Evolutionary conservation across 1,284 basidiomycete genomes (phyloP).

Genomic region (Ustilago bromivora): DNA sequence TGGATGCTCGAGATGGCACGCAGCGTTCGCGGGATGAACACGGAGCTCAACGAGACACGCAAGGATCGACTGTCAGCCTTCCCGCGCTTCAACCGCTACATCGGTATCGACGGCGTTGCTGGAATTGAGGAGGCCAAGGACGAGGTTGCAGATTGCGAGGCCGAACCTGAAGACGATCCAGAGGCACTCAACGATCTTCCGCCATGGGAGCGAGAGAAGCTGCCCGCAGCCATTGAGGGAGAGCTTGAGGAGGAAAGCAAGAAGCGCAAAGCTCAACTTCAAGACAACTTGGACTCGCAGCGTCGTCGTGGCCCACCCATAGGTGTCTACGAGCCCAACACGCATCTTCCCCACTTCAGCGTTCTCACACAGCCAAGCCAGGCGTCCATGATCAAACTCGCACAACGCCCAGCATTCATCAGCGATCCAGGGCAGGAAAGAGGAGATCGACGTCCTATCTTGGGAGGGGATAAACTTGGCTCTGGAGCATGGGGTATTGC

Average conservation of each 20-base stretch:
- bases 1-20: slow-evolving; percentile 68
- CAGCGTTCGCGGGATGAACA: slow-evolving; percentile 65
- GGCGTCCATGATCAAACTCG: slow-evolving; percentile 43
- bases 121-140: slow-evolving; percentile 24
- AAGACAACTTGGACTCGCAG: slow-evolving; percentile 27
- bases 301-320: slow-evolving; percentile 58
- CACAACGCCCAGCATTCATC: slow-evolving; percentile 41
- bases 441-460: slow-evolving; percentile 43
- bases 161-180: slow-evolving; percentile 49
- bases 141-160: slow-evolving; percentile 38
- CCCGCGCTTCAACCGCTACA: slow-evolving; percentile 47
- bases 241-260: slow-evolving; percentile 31
- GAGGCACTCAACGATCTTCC: slow-evolving; percentile 56
- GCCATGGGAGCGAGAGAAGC: slow-evolving; percentile 57
- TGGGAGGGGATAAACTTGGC: slow-evolving; percentile 53
- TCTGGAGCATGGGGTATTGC: slow-evolving; percentile 56
- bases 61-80: slow-evolving; percentile 55
- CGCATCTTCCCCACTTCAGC: slow-evolving; percentile 59
- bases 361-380: slow-evolving; percentile 55
- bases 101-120: slow-evolving; percentile 26
- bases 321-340: slow-evolving; percentile 67
- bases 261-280: slow-evolving; percentile 29
- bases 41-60: slow-evolving; percentile 61
- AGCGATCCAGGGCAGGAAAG: slow-evolving; percentile 22
- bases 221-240: slow-evolving; percentile 17